Percentiles rank a stretch among this genome's conserved stretches.
Conservation (phyloP, 345 rosid genomes). For the Hibiscus trionum region DNA sequence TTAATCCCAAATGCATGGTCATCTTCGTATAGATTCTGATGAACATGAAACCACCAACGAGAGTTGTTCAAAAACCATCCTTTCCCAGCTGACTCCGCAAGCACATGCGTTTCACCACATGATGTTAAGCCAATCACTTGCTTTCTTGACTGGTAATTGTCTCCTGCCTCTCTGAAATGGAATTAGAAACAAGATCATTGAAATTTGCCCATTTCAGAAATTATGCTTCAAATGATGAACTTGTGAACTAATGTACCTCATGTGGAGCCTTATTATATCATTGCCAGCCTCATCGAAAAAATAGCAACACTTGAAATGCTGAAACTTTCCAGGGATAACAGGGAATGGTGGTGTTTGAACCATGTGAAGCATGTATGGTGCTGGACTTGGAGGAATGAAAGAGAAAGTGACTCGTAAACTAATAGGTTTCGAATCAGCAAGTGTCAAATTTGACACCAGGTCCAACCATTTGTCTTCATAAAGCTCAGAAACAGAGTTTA, state of each 20-base stretch:
- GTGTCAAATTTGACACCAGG: constrained; percentile 10
- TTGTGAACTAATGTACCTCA: constrained; percentile 12
- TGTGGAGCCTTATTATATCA: constrained; percentile 16
- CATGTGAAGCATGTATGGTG: constrained; percentile 14
- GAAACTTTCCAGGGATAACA: background rate
- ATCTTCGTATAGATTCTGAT: background rate
- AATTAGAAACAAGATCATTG: background rate
- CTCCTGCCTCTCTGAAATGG: background rate
- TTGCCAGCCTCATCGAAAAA: constrained; percentile 14
- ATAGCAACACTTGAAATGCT: background rate
- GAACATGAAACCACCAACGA: background rate
- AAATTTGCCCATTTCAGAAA: background rate
- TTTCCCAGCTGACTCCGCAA: background rate
- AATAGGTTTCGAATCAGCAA: constrained; percentile 2
- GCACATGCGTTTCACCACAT: background rate
- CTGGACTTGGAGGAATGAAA: constrained; percentile 24
- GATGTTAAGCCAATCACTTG: background rate
- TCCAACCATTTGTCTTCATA: constrained; percentile 25
- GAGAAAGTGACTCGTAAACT: constrained; percentile 21
- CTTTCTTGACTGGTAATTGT: background rate
- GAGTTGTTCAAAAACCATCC: background rate
- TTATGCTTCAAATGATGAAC: background rate
- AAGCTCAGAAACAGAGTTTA: constrained; percentile 18
- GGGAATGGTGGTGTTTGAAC: background rate
- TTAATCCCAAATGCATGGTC: background rate